Evolutionary conservation across 345 rosid species (phyloP), one percentile per base, ranked within the genome.

Genomic region (Populus pruinosa): DNA sequence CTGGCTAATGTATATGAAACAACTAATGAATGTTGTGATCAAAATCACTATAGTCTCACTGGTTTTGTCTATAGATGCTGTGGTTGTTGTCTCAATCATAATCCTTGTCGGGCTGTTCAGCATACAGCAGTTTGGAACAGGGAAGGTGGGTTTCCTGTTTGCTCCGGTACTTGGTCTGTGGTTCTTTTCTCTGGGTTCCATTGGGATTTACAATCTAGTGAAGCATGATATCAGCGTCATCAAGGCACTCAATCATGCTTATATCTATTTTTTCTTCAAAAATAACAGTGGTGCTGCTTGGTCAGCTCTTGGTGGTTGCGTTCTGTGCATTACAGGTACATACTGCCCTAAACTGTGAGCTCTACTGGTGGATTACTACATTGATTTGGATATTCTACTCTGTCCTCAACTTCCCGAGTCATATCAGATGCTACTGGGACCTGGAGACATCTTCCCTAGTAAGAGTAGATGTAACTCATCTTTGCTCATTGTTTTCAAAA

Each of bases 301-400:
- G 97, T 94, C 94, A 68, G 91, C 98, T 77, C 98, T 94, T 67
- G 98, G 98, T 72, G 99, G 99, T 65, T 92, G 99, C 13, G 92
- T 95, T 80, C 88, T 95, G 81, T 95, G 98, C 86, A 89, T 95
- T 74, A 92, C 99, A 86, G 98, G 98, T 91, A 85, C 31, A 16
- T 65, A 66, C 66, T 76, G 18, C 65, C 56, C 75, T 49, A 69
- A 72, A 78, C 72, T 35, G 25, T 78, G 20, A 17, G 49, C 49
- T 13, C 38, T 20, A 13, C 5, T 5, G 35, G 64, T 76, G 27
- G 77, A 68, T 53, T 69, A 62, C 35, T n/a, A 23, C 50, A n/a
- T 18, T 61, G 69, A 27, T 49, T 41, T 69, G 63, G 69, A 74
- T 78, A 23, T 49, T 43, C 29, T 17, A n/a, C 25, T 80, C 63